Conservation (phyloP, 805 yeast species). For the Ogataea naganishii region DNA sequence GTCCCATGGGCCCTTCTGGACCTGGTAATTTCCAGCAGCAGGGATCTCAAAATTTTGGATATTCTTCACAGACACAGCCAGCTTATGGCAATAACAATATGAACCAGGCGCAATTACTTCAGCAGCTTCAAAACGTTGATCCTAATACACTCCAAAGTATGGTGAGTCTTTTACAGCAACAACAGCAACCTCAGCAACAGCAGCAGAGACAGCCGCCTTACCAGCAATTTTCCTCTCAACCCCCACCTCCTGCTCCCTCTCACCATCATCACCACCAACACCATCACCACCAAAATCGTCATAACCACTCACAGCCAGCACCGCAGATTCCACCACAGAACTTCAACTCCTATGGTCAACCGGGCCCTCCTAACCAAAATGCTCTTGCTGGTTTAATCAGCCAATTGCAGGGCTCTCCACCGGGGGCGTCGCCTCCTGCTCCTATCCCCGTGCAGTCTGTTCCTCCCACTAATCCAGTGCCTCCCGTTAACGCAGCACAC, state of each 20-base stretch:
- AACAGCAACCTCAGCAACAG: slow-evolving; percentile 14
- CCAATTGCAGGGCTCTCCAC: slow-evolving; percentile 15
- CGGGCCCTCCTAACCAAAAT: too few species aligned
- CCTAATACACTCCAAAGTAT: slow-evolving; percentile 24
- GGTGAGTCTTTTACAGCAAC: slow-evolving; percentile 20
- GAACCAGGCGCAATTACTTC: slow-evolving; percentile 12
- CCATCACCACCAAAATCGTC: slow-evolving; percentile 1
- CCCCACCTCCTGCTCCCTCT: slow-evolving; percentile 4
- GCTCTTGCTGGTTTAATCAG: slow-evolving; percentile 12
- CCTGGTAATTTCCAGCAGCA: slow-evolving; percentile 7
- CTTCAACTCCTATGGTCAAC: neutral
- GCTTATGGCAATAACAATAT: slow-evolving; percentile 5
- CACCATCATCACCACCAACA: slow-evolving; percentile 2
- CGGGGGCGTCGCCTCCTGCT: slow-evolving; percentile 12
- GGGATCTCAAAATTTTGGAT: slow-evolving; percentile 4
- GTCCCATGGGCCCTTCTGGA: slow-evolving; percentile 4
- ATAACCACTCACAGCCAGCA: slow-evolving; percentile 3
- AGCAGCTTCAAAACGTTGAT: slow-evolving; percentile 19
- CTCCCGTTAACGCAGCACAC: too few species aligned
- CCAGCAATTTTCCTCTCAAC: slow-evolving; percentile 5
- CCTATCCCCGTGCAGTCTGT: slow-evolving; percentile 6
- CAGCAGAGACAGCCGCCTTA: slow-evolving; percentile 9
- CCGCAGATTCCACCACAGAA: neutral
- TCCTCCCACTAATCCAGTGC: too few species aligned
- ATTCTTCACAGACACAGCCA: slow-evolving; percentile 4